These are phyloP conservation scores for Marvania coccoides DNA, from an alignment of 139 green algal genomes.

Conservation along the genomic window DNA sequence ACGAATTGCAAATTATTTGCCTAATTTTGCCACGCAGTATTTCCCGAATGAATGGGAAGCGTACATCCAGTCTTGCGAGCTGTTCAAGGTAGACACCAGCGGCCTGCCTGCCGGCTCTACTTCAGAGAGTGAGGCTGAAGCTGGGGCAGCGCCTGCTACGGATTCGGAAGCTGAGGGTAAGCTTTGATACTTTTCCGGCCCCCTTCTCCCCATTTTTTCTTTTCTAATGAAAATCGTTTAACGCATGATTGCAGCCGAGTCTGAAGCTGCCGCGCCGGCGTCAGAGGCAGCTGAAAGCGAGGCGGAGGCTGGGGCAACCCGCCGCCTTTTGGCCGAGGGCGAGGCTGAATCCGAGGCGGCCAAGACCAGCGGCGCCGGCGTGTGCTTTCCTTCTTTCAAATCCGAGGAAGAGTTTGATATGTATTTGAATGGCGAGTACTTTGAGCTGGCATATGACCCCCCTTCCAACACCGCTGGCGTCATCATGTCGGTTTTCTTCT, in stretches of 20 bases:
- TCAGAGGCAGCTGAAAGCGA: too few relatives aligned
- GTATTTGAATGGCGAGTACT: neutral
- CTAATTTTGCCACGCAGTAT: neutral
- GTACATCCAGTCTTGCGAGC: too few relatives aligned
- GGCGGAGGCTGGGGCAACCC: too few relatives aligned
- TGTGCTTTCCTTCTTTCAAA: slow-evolving; percentile 5
- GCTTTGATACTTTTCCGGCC: too few relatives aligned
- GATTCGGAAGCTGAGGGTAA: neutral
- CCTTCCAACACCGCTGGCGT: neutral
- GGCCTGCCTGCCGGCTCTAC: too few relatives aligned
- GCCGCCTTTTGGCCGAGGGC: too few relatives aligned
- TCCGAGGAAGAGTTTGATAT: neutral
- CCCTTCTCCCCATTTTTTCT: too few relatives aligned
- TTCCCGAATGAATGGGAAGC: neutral
- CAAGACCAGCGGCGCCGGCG: too few relatives aligned
- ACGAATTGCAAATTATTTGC: neutral
- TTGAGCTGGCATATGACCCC: neutral
- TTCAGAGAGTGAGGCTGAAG: too few relatives aligned
- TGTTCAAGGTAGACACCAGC: neutral
- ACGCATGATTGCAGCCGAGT: too few relatives aligned
- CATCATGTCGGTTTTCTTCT: slow-evolving; percentile 5
- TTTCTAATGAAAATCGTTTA: neutral
- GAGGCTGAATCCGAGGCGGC: too few relatives aligned
- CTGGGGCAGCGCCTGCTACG: neutral
- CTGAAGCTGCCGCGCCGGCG: too few relatives aligned